Evolutionary conservation across 2,329 filamentous ascomycete genomes (phyloP), one percentile per base, ranked within the genome.

Genomic region (Drechslerella stenobrocha): DNA sequence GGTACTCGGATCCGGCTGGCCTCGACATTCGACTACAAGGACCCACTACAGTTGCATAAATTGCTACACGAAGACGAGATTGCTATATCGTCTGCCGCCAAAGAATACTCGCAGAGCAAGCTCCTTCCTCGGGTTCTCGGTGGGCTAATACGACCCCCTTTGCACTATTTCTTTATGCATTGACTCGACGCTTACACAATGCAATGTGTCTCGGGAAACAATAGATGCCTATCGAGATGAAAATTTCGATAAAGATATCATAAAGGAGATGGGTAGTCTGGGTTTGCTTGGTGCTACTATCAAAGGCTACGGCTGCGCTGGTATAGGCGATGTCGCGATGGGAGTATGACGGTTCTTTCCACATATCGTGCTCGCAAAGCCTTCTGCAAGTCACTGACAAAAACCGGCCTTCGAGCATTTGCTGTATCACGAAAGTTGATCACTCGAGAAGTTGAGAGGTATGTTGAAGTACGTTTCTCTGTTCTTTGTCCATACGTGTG

Each of bases 41-140:
- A 98, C 75, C 91, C 93, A 18, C 80, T 98, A 63, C 82, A 82
- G 23, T 81, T 86, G 32, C 85, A 84, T 73, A 87, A 84, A 74
- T 78, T 96, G 44, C 83, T 90, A 74, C 96, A 90, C 0, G 89
- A 95, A 71, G 93, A 98, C 66, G 93, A 98, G 77, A 76, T 89
- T 71, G 90, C 91, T 11, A 92, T 98, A 71, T 82, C 87, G 40
- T 90, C 96, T 73, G 95, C 90, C 3, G 92, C 92, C 30, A 88
- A 95, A 77, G 83, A 89, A 69, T 98, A 97, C 75, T 97, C 91
- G 76, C 92, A 97, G 77, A 91, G 97, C 76, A 84, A 84, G 66
- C 81, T 98, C 79, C 80, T 88, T 40, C 93, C 93, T 51, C 82
- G 92, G 70, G 87, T 98, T 51, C 81, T 96, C 65, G 87, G 91